Conservation (phyloP, 495 filamentous ascomycete genomes). For the Haplographium delicatum region DNA sequence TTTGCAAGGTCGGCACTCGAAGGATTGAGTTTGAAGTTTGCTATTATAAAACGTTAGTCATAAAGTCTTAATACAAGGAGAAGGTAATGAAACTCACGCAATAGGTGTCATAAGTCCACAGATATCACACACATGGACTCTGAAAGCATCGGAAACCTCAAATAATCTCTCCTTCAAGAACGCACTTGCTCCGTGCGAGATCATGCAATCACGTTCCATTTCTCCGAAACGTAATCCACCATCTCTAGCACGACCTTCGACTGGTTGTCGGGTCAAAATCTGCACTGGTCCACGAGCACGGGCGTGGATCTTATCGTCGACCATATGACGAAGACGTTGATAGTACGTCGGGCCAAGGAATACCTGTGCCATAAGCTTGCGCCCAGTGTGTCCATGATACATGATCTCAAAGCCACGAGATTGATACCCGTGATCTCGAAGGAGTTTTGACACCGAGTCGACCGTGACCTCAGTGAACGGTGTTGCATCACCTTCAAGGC, state of each 20-base stretch:
- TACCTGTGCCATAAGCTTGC: constrained; percentile 86
- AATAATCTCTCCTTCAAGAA: constrained; percentile 98
- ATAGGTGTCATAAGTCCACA: constrained; percentile 98
- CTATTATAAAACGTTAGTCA: constrained; percentile 42
- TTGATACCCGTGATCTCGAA: constrained; percentile 92
- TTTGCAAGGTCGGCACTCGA: constrained; percentile 94
- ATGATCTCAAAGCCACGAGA: constrained; percentile 96
- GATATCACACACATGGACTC: constrained; percentile 97
- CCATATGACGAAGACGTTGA: constrained; percentile 97
- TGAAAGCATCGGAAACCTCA: constrained; percentile 95
- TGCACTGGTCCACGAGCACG: constrained; percentile 92
- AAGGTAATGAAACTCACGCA: constrained; percentile 64
- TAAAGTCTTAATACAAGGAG: constrained; percentile 18
- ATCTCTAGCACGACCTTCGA: constrained; percentile 95
- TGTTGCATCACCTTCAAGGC: constrained; percentile 93
- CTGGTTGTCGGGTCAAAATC: constrained; percentile 96
- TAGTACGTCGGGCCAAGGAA: constrained; percentile 99
- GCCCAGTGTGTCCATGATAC: constrained; percentile 96
- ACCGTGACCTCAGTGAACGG: constrained; percentile 98
- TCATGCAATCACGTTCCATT: constrained; percentile 99
- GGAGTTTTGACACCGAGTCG: constrained; percentile 80
- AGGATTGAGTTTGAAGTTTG: constrained; percentile 89
- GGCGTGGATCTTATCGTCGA: constrained; percentile 99
- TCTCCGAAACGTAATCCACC: constrained; percentile 99
- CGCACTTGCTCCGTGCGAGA: constrained; percentile 90